Evolutionary conservation across 352 stramenopile genomes (phyloP).

Genomic region (Hyaloperonospora brassicae): DNA sequence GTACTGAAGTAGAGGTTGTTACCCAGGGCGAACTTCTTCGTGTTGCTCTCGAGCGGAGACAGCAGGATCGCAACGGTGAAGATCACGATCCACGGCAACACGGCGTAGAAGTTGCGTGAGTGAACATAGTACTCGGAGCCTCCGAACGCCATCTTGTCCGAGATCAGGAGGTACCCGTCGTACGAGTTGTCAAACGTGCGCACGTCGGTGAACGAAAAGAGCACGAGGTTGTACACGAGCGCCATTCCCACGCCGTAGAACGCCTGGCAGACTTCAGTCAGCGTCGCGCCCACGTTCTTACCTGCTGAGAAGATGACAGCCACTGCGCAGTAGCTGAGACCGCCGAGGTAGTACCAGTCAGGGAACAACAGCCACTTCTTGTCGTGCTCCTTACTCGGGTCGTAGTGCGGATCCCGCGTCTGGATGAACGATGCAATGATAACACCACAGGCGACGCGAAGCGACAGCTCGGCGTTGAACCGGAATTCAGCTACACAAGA

Average conservation of each 20-base stretch:
- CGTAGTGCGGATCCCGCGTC: slow-evolving; percentile 43
- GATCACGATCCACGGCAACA: slow-evolving; percentile 66
- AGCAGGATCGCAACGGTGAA: slow-evolving; percentile 61
- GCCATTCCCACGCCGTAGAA: slow-evolving; percentile 75
- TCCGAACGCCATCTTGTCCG: slow-evolving; percentile 25
- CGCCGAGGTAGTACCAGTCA: slow-evolving; percentile 46
- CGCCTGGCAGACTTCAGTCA: slow-evolving; percentile 60
- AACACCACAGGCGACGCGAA: slow-evolving; percentile 60
- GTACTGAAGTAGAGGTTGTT: slow-evolving; percentile 83
- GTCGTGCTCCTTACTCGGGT: slow-evolving; percentile 29
- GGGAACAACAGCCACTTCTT: slow-evolving; percentile 76
- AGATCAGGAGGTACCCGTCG: slow-evolving; percentile 53
- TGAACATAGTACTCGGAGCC: slow-evolving; percentile 55
- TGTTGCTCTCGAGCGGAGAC: slow-evolving; percentile 67
- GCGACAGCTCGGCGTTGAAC: slow-evolving; percentile 58
- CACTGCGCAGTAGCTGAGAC: slow-evolving; percentile 63
- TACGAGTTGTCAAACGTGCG: slow-evolving; percentile 34
- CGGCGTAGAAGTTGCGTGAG: slow-evolving; percentile 59
- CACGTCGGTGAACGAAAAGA: slow-evolving; percentile 45
- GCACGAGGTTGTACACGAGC: slow-evolving; percentile 68
- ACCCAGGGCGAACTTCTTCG: slow-evolving; percentile 57
- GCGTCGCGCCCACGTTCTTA: slow-evolving; percentile 62
- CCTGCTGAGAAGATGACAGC: slow-evolving; percentile 69
- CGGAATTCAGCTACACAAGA: slow-evolving; percentile 41
- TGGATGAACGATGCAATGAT: slow-evolving; percentile 65